A percentile compares a stretch with the other conserved stretches of the same genome.
Conservation (phyloP, 129 eudicot species). For the Centella asiatica region DNA sequence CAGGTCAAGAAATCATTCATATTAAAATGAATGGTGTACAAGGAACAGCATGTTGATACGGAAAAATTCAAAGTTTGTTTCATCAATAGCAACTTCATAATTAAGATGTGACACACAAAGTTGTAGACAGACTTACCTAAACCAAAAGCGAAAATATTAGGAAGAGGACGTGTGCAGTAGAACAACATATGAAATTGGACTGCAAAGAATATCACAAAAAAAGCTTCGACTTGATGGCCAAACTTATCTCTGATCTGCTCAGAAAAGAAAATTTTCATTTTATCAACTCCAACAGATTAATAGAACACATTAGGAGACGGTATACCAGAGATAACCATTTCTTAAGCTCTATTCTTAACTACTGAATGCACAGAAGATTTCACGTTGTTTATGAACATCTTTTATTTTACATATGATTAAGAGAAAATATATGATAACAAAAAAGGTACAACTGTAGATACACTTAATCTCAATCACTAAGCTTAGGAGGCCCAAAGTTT, state of each 20-base stretch:
- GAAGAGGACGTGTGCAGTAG: conserved; percentile 98
- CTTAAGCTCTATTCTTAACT: neutral
- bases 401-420: too few species aligned
- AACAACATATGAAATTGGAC: conserved; percentile 87
- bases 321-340: neutral
- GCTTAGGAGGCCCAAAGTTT: neutral
- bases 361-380: too few species aligned
- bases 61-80: neutral
- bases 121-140: conserved; percentile 49
- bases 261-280: conserved; percentile 10
- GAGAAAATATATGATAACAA: too few species aligned
- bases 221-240: conserved; percentile 84
- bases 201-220: conserved; percentile 72
- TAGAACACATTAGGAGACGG: too few species aligned
- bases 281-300: neutral
- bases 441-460: neutral
- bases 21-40: neutral
- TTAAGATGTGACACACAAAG: too few species aligned
- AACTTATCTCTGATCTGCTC: conserved; percentile 76
- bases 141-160: conserved; percentile 88
- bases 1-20: conserved; percentile 10
- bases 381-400: too few species aligned
- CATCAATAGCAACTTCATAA: too few species aligned
- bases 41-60: neutral
- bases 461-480: neutral